These are phyloP conservation scores for Fusarium scirpi DNA, from an alignment of 2,329 filamentous ascomycete genomes.

Conservation along the genomic window DNA sequence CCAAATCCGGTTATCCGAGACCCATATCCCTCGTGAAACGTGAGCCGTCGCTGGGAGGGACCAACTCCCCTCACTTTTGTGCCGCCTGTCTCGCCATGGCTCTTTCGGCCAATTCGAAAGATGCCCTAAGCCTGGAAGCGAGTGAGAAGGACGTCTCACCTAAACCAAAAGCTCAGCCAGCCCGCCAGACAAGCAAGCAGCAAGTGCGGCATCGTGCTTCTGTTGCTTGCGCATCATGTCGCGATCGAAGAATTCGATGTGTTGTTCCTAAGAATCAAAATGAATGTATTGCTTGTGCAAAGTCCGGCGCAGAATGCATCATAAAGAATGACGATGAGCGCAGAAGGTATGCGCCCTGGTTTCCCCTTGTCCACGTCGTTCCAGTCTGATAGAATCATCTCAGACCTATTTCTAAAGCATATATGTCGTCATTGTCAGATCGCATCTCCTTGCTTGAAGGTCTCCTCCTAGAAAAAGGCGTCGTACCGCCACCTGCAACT, in stretches of 20 bases:
- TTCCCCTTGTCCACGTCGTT: neutral
- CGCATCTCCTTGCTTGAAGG: conserved; percentile 64
- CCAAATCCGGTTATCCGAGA: neutral
- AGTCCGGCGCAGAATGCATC: conserved; percentile 63
- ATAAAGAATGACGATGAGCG: conserved; percentile 70
- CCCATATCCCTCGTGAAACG: conserved; percentile 1
- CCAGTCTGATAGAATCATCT: conserved; percentile 3
- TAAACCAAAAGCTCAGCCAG: conserved; percentile 45
- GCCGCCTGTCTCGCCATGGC: conserved; percentile 30
- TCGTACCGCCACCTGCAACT: conserved; percentile 61
- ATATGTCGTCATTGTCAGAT: conserved; percentile 68
- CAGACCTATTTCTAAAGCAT: conserved; percentile 69
- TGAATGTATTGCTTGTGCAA: conserved; percentile 65
- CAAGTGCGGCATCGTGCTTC: conserved; percentile 62
- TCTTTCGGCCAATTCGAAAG: conserved; percentile 30
- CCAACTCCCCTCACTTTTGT: neutral
- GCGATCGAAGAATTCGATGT: conserved; percentile 61
- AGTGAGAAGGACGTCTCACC: conserved; percentile 53
- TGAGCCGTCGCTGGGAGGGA: conserved; percentile 2
- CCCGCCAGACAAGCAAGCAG: conserved; percentile 50
- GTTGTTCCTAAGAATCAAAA: conserved; percentile 65
- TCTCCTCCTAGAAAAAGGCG: conserved; percentile 63
- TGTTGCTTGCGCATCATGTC: conserved; percentile 66
- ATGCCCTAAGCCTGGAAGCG: conserved; percentile 38
- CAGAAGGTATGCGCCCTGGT: conserved; percentile 56